Conservation (phyloP, 805 yeast species). For the Sugiyamaella valdiviana region DNA sequence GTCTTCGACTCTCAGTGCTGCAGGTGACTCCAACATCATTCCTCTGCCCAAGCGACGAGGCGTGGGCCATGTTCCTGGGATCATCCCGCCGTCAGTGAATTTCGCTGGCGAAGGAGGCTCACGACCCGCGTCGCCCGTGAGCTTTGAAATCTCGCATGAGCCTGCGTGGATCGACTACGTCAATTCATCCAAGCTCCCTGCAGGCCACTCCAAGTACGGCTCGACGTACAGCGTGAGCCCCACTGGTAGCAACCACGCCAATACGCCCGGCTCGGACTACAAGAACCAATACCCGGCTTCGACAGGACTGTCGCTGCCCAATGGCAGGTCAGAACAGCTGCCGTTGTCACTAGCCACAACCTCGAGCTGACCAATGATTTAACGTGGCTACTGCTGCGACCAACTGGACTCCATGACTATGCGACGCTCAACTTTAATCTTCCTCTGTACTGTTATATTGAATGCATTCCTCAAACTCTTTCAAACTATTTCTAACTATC, state of each 20-base stretch:
- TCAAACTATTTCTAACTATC: not conserved
- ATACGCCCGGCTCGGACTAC: not conserved
- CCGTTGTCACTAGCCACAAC: conserved; percentile 9
- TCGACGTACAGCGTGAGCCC: not conserved
- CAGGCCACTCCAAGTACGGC: not conserved
- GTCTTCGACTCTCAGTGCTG: conserved; percentile 4
- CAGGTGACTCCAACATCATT: not conserved
- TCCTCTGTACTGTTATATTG: no score
- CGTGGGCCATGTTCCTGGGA: conserved; percentile 15
- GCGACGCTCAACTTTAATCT: not conserved
- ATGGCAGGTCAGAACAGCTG: conserved; percentile 18
- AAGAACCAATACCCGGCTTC: not conserved
- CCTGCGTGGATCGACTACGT: conserved; percentile 25
- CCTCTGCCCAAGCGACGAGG: conserved; percentile 14
- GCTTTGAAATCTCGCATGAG: conserved; percentile 22
- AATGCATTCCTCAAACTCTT: not conserved
- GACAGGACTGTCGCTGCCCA: conserved; percentile 12
- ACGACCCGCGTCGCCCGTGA: conserved; percentile 20
- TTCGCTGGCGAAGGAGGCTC: not conserved
- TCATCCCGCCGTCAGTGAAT: conserved; percentile 11
- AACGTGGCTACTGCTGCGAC: no score
- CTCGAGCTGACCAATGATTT: no score
- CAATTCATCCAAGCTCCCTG: conserved; percentile 12
- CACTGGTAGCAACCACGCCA: not conserved
- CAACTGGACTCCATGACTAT: no score